A percentile compares a stretch with the other conserved stretches of the same genome.
Evolutionary conservation across 2,329 filamentous ascomycete species (phyloP).

Genomic region (Cryphonectria carpinicola): DNA sequence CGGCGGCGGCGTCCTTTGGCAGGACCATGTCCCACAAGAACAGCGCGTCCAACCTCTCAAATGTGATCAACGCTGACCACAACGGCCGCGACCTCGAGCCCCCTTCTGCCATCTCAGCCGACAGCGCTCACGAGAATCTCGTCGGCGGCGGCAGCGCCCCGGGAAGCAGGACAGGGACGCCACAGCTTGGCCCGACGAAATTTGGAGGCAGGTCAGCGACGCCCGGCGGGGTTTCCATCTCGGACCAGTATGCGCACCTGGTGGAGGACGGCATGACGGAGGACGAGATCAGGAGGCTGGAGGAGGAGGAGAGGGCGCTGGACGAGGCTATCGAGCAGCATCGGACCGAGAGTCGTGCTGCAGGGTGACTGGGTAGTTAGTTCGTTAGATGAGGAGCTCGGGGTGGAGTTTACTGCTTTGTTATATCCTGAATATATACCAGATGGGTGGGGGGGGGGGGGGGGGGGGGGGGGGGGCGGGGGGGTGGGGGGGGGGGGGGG

Average conservation of each 20-base stretch:
- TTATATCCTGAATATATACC: background rate
- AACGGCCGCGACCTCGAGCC: slow-evolving; percentile 5
- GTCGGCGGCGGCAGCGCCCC: background rate
- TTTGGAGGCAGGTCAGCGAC: slow-evolving; percentile 32
- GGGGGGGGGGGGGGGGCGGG: no score
- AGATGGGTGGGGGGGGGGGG: background rate
- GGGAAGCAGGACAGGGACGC: slow-evolving; percentile 8
- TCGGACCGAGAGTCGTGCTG: slow-evolving; percentile 30
- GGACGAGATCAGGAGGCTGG: slow-evolving; percentile 57
- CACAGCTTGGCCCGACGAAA: slow-evolving; percentile 21
- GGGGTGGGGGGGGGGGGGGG: no score
- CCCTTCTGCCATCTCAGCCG: slow-evolving; percentile 19
- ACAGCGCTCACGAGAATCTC: slow-evolving; percentile 1
- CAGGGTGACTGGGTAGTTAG: background rate
- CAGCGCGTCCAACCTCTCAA: slow-evolving; percentile 16
- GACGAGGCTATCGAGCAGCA: slow-evolving; percentile 60
- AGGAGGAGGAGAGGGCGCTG: slow-evolving; percentile 61
- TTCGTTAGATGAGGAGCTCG: background rate
- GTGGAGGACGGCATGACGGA: slow-evolving; percentile 65
- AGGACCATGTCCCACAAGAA: slow-evolving; percentile 7
- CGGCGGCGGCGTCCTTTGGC: slow-evolving; percentile 39
- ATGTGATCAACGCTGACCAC: slow-evolving; percentile 6
- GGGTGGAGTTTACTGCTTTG: background rate
- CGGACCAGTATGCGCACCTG: slow-evolving; percentile 52
- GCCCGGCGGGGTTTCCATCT: slow-evolving; percentile 40